Evolutionary conservation across 768 basidiomycete genomes (phyloP).

Genomic region (Mrakia frigida): DNA sequence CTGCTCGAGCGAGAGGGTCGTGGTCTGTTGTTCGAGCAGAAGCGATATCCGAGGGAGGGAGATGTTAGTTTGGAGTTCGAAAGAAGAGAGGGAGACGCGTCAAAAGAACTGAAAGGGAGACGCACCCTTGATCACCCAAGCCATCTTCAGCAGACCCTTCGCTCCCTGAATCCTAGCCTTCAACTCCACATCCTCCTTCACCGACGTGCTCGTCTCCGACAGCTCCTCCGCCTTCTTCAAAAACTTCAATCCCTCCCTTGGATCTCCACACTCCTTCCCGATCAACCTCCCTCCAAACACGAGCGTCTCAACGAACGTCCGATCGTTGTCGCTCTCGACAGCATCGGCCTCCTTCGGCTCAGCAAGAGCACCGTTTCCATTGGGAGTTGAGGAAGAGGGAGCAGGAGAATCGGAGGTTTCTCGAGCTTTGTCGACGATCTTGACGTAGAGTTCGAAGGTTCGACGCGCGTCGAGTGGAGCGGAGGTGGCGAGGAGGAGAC

Average conservation of each 20-base stretch:
- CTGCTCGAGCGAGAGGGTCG: slow-evolving; percentile 58
- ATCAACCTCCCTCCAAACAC: slow-evolving; percentile 74
- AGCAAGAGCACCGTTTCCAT: slow-evolving; percentile 22
- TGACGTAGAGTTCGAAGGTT: slow-evolving; percentile 72
- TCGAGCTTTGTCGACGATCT: slow-evolving; percentile 75
- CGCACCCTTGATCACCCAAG: slow-evolving; percentile 66
- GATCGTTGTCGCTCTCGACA: slow-evolving; percentile 58
- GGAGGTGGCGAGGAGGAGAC: slow-evolving; percentile 55
- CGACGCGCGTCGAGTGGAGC: slow-evolving; percentile 53
- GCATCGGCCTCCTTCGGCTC: slow-evolving; percentile 36
- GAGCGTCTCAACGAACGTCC: slow-evolving; percentile 69
- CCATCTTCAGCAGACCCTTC: slow-evolving; percentile 62
- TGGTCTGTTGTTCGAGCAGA: slow-evolving; percentile 51
- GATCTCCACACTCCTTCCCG: slow-evolving; percentile 54
- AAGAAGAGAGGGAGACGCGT: background rate
- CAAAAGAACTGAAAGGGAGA: background rate
- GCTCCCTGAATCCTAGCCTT: slow-evolving; percentile 42
- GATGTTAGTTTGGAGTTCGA: slow-evolving; percentile 3
- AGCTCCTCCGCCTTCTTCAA: slow-evolving; percentile 48
- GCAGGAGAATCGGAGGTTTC: slow-evolving; percentile 51
- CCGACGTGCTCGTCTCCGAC: background rate
- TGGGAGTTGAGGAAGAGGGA: background rate
- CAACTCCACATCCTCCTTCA: slow-evolving; percentile 30
- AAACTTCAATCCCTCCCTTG: slow-evolving; percentile 58
- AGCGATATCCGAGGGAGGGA: background rate